Conservation (phyloP, 2,329 filamentous ascomycete species). For the Plectosphaerella cucumerina region DNA sequence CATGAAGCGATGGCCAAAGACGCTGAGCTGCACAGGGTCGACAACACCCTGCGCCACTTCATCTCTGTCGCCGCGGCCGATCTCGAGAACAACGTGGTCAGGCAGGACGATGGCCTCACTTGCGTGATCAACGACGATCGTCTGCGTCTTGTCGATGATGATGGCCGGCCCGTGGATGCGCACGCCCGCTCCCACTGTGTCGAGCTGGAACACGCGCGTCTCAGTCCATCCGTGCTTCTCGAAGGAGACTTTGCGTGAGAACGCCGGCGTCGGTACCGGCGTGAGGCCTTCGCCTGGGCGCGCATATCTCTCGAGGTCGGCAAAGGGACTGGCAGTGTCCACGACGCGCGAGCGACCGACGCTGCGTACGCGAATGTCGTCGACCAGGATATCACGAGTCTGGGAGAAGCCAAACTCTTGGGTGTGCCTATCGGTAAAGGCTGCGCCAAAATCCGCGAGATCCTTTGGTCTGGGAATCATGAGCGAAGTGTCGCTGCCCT, state of each 20-base stretch:
- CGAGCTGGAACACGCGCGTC: slow-evolving; percentile 64
- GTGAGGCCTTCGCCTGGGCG: neutral
- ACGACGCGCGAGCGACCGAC: slow-evolving; percentile 9
- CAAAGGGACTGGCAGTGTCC: slow-evolving; percentile 11
- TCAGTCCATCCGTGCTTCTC: slow-evolving; percentile 40
- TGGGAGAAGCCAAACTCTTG: slow-evolving; percentile 70
- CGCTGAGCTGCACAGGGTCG: slow-evolving; percentile 68
- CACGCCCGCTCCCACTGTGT: slow-evolving; percentile 57
- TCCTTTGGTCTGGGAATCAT: slow-evolving; percentile 24
- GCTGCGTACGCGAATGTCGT: slow-evolving; percentile 12
- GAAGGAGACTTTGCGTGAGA: slow-evolving; percentile 6
- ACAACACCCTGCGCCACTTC: slow-evolving; percentile 38
- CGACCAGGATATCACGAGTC: slow-evolving; percentile 8
- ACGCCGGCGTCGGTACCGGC: neutral
- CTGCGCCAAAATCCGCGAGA: slow-evolving; percentile 51
- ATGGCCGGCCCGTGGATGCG: slow-evolving; percentile 62
- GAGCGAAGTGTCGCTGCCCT: slow-evolving; percentile 35
- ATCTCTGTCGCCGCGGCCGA: slow-evolving; percentile 60
- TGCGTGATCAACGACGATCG: slow-evolving; percentile 61
- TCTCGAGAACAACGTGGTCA: slow-evolving; percentile 34
- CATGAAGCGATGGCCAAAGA: slow-evolving; percentile 79
- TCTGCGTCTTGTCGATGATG: slow-evolving; percentile 66
- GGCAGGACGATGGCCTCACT: slow-evolving; percentile 27
- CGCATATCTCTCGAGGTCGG: slow-evolving; percentile 5
- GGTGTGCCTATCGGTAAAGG: slow-evolving; percentile 66